phyloP scores from a whole-genome alignment of 257 asterid species.

The Paulownia fortunei region DNA sequence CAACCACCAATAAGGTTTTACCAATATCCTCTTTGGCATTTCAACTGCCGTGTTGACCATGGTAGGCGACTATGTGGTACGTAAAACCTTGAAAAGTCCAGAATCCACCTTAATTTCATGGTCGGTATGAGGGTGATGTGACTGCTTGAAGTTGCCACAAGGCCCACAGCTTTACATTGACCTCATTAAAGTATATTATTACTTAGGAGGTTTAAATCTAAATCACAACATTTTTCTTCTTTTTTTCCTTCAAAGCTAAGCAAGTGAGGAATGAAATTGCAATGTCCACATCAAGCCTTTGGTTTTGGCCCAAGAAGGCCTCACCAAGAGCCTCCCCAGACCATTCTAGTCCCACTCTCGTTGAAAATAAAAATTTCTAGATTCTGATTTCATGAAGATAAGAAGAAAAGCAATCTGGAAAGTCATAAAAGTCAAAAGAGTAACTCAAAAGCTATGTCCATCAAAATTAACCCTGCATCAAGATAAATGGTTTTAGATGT shows the following conservation, averaged over 20 bases:
- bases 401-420: conserved; percentile 16
- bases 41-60: neutral
- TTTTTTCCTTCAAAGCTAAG: conserved; percentile 33
- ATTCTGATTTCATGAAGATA: conserved; percentile 22
- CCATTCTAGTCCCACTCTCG: conserved; percentile 25
- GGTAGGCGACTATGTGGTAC: neutral
- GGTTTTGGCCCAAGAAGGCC: conserved; percentile 21
- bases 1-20: neutral
- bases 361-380: conserved; percentile 20
- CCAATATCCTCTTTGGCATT: neutral
- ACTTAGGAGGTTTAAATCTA: neutral
- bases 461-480: conserved; percentile 12
- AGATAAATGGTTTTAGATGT: conserved; percentile 26
- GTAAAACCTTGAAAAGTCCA: neutral
- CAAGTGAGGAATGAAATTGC: conserved; percentile 23
- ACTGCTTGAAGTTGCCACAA: conserved; percentile 2
- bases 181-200: neutral
- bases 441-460: conserved; percentile 11
- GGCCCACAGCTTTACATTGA: neutral
- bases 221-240: conserved; percentile 3
- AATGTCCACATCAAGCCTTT: conserved; percentile 35
- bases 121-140: neutral
- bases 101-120: neutral
- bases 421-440: conserved; percentile 8
- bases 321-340: neutral